These are phyloP conservation scores for Penicillium sp. DNA, from an alignment of 2,329 filamentous ascomycete genomes.

Conservation along the genomic window DNA sequence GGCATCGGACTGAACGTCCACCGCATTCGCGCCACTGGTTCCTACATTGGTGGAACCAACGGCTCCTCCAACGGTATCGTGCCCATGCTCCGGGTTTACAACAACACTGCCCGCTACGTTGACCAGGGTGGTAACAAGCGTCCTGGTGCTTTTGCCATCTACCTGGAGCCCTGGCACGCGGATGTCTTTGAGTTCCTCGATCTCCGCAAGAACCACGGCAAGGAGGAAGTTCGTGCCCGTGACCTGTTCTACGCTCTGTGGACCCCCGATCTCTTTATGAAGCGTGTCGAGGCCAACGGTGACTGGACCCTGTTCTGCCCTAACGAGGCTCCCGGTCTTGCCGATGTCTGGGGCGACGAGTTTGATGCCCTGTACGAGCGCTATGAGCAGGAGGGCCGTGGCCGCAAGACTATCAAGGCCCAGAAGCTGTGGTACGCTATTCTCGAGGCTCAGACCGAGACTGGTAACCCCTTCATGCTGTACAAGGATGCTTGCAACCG, in stretches of 20 bases:
- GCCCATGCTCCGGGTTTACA: constrained; percentile 98
- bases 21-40: constrained; percentile 93
- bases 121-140: constrained; percentile 99
- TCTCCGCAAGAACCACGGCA: constrained; percentile 98
- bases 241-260: constrained; percentile 97
- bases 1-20: constrained; percentile 97
- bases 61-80: constrained; percentile 97
- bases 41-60: constrained; percentile 97
- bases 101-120: constrained; percentile 98
- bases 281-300: constrained; percentile 94
- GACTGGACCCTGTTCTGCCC: constrained; percentile 99
- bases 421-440: constrained; percentile 99
- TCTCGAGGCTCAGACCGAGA: constrained; percentile 97
- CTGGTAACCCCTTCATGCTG: constrained; percentile 98
- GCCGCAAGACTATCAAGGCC: constrained; percentile 88
- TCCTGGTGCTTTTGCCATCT: constrained; percentile 96
- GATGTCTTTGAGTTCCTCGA: constrained; percentile 98
- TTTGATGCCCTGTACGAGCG: constrained; percentile 90
- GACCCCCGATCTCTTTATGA: constrained; percentile 99
- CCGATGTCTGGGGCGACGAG: constrained; percentile 96
- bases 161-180: constrained; percentile 97
- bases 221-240: constrained; percentile 95
- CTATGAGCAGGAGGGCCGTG: constrained; percentile 85
- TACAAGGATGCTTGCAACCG: constrained; percentile 99
- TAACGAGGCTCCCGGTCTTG: constrained; percentile 90